A percentile compares a stretch with the other conserved stretches of the same genome.
These are phyloP conservation scores for Suhomyces bokatorum DNA, from an alignment of 1,139 yeast species.

Conservation along the genomic window DNA sequence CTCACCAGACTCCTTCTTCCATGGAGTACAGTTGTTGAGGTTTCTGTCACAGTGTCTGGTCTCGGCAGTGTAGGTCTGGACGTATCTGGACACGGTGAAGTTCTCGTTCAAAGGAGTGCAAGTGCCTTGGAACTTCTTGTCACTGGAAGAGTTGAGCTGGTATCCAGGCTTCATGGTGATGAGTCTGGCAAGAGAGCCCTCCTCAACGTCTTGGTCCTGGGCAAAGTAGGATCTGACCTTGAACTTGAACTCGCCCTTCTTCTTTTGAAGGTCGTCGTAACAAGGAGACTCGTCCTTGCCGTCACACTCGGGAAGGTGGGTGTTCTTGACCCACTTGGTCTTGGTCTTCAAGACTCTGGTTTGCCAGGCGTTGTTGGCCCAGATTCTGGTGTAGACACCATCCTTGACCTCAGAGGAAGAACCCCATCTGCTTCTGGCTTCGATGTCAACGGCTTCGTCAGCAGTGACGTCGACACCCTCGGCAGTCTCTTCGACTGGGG, in stretches of 20 bases:
- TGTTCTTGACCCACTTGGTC: not conserved
- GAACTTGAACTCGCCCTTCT: not conserved
- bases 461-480: not conserved
- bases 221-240: not conserved
- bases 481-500: not conserved
- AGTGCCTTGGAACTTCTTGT: not conserved
- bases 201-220: not conserved
- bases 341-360: not conserved
- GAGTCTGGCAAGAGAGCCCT: not conserved
- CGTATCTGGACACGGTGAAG: not conserved
- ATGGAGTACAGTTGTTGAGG: slow-evolving; percentile 1
- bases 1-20: slow-evolving; percentile 1
- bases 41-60: not conserved
- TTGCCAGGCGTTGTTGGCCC: not conserved
- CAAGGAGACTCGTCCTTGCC: not conserved
- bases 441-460: not conserved
- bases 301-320: not conserved
- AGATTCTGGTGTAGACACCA: slow-evolving; percentile 1
- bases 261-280: slow-evolving; percentile 1
- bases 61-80: slow-evolving; percentile 1
- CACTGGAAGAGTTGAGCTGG: not conserved
- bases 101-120: not conserved
- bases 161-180: not conserved
- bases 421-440: not conserved
- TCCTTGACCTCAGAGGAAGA: not conserved